phyloP scores from a whole-genome alignment of 306 rosid genomes.

The Fragaria iinumae region DNA sequence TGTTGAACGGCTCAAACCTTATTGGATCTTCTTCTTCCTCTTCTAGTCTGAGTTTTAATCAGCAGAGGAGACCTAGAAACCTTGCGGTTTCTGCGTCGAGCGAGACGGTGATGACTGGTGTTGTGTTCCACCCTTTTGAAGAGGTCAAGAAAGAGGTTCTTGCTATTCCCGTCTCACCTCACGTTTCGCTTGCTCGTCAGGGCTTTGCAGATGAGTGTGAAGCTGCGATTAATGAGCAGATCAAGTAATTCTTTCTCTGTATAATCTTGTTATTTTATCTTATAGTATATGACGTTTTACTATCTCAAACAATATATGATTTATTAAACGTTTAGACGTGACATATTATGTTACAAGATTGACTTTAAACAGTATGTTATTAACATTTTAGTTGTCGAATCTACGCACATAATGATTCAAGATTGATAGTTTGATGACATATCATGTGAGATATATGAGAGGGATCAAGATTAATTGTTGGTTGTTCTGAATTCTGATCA shows the following conservation, averaged over 20 bases:
- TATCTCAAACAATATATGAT: no score
- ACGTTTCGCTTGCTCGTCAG: slow-evolving; percentile 70
- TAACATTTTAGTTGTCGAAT: not conserved
- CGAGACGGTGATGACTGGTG: slow-evolving; percentile 46
- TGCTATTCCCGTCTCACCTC: slow-evolving; percentile 61
- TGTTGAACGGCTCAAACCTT: not conserved
- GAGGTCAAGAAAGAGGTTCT: slow-evolving; percentile 71
- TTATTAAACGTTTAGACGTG: not conserved
- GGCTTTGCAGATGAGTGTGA: slow-evolving; percentile 49
- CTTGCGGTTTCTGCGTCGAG: slow-evolving; percentile 35
- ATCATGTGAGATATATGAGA: not conserved
- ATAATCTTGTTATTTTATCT: slow-evolving; percentile 12
- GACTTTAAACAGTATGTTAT: not conserved
- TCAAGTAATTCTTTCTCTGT: slow-evolving; percentile 45
- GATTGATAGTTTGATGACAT: not conserved
- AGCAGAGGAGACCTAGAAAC: slow-evolving; percentile 14
- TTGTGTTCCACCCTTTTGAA: slow-evolving; percentile 75
- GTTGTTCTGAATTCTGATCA: not conserved
- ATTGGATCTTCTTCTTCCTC: slow-evolving; percentile 14
- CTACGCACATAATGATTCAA: not conserved
- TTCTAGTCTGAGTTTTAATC: slow-evolving; percentile 13
- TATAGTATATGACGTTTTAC: not conserved
- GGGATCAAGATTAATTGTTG: not conserved
- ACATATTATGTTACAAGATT: not conserved
- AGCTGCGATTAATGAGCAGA: slow-evolving; percentile 81